Base-by-base conservation (phyloP, 2,329 filamentous ascomycete species). In the Kalmusia sp. region DNA sequence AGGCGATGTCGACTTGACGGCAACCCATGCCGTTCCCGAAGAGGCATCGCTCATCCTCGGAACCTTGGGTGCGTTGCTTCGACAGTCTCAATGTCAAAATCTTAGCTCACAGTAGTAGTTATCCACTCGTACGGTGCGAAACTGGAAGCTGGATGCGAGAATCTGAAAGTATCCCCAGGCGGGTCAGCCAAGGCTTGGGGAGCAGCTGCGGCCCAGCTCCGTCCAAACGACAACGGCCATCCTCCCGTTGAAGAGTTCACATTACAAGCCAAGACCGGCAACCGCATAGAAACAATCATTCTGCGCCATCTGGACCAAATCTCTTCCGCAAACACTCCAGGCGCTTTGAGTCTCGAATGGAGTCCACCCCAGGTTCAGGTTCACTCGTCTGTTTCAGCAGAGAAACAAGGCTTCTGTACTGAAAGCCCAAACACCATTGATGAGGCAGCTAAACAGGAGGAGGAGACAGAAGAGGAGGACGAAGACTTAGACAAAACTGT, bases 231-330 rank as follows among this genome's bases (percentile, higher is more conserved):
- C n/a, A 44, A 27, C 14, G 17, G 30, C 17, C 49, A 56, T n/a
- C 48, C 52, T 19, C 46, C 46, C 31, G 19, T 12, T n/a, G 57
- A 63, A 24, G 52, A 41, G 14, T 69, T 68, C 27, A 37, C 59
- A 19, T 50, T 74, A 28, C 56, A 63, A 21, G 61, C 61, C 34
- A 49, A 44, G n/a, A 48, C 22, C 4, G 44, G 55, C 19, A 51
- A 43, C 4, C 55, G 27, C 15, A 45, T 45, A 4, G 70, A 74
- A 46, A 55, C 68, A 12, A 57, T 73, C 1, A 51, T 74, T 3
- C 52, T 74, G 28, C 65, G 71, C 6, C 52, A 66, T 35, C 57
- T 55, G 19, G 71, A 74, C 38, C 34, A 48, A 2, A 58, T 74
- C 14, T 50, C 25, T n/a, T 60, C 63, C 6, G 24, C 62, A 2